Evolutionary conservation across 2,329 filamentous ascomycete species (phyloP).

Genomic region (Hysterium pulicare): DNA sequence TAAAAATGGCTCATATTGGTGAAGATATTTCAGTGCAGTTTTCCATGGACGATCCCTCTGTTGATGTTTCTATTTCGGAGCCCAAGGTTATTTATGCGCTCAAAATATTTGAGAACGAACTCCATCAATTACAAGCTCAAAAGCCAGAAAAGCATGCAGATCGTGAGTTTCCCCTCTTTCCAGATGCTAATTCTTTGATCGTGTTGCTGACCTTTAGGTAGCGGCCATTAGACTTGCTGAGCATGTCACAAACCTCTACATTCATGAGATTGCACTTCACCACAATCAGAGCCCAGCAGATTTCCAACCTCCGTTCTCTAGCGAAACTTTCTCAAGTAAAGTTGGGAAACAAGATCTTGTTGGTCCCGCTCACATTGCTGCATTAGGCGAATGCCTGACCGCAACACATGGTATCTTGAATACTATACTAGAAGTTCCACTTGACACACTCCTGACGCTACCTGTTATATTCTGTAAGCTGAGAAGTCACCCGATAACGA

Average conservation of each 20-base stretch:
- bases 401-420: conserved; percentile 48
- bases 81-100: conserved; percentile 54
- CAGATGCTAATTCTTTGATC: background rate
- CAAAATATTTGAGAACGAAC: conserved; percentile 53
- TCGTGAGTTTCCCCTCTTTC: conserved; percentile 20
- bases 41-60: conserved; percentile 53
- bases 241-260: conserved; percentile 48
- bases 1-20: conserved; percentile 56
- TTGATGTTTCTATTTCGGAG: conserved; percentile 53
- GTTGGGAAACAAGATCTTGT: conserved; percentile 41
- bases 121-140: conserved; percentile 43
- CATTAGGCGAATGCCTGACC: conserved; percentile 45
- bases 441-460: conserved; percentile 40
- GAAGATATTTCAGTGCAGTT: conserved; percentile 57
- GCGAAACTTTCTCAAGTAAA: conserved; percentile 38
- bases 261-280: conserved; percentile 51
- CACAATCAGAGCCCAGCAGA: conserved; percentile 41
- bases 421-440: conserved; percentile 48
- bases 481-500: too few relatives aligned
- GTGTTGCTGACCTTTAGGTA: conserved; percentile 12
- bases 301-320: conserved; percentile 44
- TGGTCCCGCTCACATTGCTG: conserved; percentile 46
- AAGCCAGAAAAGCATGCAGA: conserved; percentile 39
- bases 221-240: conserved; percentile 43
- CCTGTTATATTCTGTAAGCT: conserved; percentile 45